phyloP scores from a whole-genome alignment of 2,329 filamentous ascomycete genomes.

The Sclerotinia trifoliorum region DNA sequence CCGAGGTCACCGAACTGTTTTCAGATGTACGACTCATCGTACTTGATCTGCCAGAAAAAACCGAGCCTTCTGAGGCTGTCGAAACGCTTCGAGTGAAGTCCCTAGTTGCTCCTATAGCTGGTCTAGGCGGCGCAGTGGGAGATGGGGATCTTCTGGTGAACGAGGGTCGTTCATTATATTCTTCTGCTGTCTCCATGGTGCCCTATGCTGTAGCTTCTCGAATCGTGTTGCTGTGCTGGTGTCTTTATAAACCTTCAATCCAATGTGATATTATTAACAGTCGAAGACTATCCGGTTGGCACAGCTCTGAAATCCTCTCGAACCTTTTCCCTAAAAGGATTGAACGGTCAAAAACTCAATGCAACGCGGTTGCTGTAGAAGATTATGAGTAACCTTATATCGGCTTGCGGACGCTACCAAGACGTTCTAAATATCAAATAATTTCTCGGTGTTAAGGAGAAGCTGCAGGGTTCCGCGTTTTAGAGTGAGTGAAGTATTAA shows the following conservation, averaged over 20 bases:
- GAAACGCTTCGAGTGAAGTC: constrained; percentile 65
- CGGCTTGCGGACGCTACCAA: background rate
- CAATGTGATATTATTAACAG: constrained; percentile 4
- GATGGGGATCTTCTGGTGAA: constrained; percentile 54
- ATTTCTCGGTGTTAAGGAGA: constrained; percentile 23
- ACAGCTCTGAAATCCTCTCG: background rate
- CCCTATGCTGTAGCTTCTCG: background rate
- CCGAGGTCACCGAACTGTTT: constrained; percentile 49
- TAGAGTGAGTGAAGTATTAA: constrained; percentile 8
- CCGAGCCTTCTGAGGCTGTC: constrained; percentile 50
- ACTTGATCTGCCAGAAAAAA: constrained; percentile 45
- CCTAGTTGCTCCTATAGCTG: constrained; percentile 58
- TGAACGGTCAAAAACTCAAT: background rate
- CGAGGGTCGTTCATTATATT: constrained; percentile 34
- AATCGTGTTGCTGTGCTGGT: background rate
- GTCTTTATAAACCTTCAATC: background rate
- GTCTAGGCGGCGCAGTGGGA: constrained; percentile 60
- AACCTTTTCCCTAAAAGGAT: background rate
- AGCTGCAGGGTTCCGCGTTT: constrained; percentile 19
- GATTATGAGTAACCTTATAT: constrained; percentile 27
- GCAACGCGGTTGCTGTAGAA: constrained; percentile 31
- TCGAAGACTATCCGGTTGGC: background rate
- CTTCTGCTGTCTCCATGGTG: constrained; percentile 45
- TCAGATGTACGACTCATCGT: constrained; percentile 54
- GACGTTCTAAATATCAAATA: constrained; percentile 24